Percentiles rank a stretch among this genome's conserved stretches.
These are phyloP conservation scores for Heliosperma pusillum DNA, from an alignment of 148 eudicot species.

Conservation along the genomic window DNA sequence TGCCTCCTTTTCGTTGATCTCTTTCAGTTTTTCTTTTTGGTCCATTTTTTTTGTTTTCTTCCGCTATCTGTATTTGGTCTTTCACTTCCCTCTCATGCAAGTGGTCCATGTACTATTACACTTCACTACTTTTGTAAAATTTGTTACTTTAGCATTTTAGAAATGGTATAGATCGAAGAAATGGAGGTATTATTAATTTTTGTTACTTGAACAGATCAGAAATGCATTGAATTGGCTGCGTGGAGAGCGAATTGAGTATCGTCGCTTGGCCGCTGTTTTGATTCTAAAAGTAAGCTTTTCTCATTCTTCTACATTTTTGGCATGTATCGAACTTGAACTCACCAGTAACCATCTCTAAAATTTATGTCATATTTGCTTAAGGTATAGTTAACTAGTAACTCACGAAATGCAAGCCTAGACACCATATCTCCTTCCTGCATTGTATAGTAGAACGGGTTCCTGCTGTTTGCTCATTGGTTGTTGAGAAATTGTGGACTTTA, in stretches of 20 bases:
- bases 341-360: neutral
- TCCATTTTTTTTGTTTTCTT: neutral
- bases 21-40: neutral
- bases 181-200: neutral
- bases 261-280: slow-evolving; percentile 94
- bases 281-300: slow-evolving; percentile 70
- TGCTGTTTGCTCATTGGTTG: neutral
- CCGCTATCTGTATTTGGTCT: neutral
- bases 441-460: neutral
- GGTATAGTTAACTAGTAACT: neutral
- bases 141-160: neutral
- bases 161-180: no score
- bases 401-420: neutral
- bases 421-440: neutral
- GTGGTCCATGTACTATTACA: neutral
- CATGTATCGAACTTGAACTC: neutral
- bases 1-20: neutral
- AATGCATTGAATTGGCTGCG: slow-evolving; percentile 86
- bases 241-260: slow-evolving; percentile 83
- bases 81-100: neutral
- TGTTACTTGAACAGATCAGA: slow-evolving; percentile 50
- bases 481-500: neutral
- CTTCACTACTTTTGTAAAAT: neutral
- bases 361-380: neutral
- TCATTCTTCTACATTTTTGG: neutral